A percentile compares a stretch with the other conserved stretches of the same genome.
phyloP scores from a whole-genome alignment of 2,329 filamentous ascomycete genomes.

The Scolecobasidium constrictum region DNA sequence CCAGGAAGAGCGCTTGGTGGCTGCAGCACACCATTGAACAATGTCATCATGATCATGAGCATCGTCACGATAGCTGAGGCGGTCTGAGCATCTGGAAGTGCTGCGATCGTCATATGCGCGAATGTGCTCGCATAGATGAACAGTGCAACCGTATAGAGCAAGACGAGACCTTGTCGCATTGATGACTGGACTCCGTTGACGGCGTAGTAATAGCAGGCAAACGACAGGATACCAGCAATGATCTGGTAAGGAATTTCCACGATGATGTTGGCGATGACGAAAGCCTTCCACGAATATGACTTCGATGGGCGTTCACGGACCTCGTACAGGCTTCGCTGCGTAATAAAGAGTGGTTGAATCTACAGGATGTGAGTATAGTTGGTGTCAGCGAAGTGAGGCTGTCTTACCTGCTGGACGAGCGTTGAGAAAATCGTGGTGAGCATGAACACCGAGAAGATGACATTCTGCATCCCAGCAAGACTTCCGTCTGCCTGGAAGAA shows the following conservation, averaged over 20 bases:
- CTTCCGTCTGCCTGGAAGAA: constrained; percentile 28
- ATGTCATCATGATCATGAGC: constrained; percentile 45
- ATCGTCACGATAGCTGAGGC: constrained; percentile 53
- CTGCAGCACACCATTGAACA: constrained; percentile 53
- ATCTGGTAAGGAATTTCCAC: constrained; percentile 61
- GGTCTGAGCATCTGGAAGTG: constrained; percentile 57
- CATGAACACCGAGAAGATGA: constrained; percentile 42
- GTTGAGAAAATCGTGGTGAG: constrained; percentile 27
- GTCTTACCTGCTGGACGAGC: constrained; percentile 29
- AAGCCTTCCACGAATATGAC: constrained; percentile 57
- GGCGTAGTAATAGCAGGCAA: constrained; percentile 21
- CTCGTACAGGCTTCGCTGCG: constrained; percentile 39
- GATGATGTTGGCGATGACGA: constrained; percentile 59
- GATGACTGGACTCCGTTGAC: constrained; percentile 28
- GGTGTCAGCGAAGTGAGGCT: too few species aligned
- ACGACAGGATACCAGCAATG: constrained; percentile 52
- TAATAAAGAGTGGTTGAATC: constrained; percentile 44
- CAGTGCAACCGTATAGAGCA: constrained; percentile 54
- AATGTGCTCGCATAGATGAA: constrained; percentile 64
- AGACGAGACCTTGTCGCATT: constrained; percentile 52
- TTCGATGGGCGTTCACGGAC: constrained; percentile 53
- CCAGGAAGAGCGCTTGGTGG: constrained; percentile 47
- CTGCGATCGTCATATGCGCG: constrained; percentile 62
- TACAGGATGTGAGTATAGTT: constrained; percentile 17
- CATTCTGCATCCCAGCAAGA: constrained; percentile 32